phyloP scores from a whole-genome alignment of 129 eudicot species.

The Artemisia annua region DNA sequence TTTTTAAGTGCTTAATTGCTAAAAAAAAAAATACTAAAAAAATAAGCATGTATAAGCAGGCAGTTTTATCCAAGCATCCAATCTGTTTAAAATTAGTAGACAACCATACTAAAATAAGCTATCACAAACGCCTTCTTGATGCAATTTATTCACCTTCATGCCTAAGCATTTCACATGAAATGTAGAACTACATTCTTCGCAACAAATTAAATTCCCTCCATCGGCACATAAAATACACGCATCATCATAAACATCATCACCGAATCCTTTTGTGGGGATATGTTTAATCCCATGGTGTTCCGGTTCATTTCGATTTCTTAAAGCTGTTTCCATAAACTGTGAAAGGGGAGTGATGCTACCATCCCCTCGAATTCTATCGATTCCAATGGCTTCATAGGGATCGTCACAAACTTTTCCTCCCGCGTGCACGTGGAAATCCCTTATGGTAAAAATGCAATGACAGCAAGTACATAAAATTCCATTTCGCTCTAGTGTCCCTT shows the following conservation, averaged over 20 bases:
- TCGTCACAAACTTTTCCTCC: constrained; percentile 21
- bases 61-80: too few relatives aligned
- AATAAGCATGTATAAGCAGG: too few relatives aligned
- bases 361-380: constrained; percentile 20
- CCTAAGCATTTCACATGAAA: constrained; percentile 54
- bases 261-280: constrained; percentile 6
- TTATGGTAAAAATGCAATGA: constrained; percentile 18
- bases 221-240: constrained; percentile 70
- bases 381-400: constrained; percentile 41
- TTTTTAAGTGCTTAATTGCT: too few relatives aligned
- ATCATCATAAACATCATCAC: constrained; percentile 49
- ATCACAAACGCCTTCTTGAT: too few relatives aligned
- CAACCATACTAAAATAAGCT: too few relatives aligned
- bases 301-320: constrained; percentile 34
- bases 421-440: constrained; percentile 40
- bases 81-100: too few relatives aligned
- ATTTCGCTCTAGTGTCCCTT: constrained; percentile 38
- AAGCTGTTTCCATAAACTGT: constrained; percentile 44
- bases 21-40: too few relatives aligned
- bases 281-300: constrained; percentile 26
- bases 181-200: constrained; percentile 65
- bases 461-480: constrained; percentile 66
- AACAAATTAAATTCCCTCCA: constrained; percentile 71
- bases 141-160: constrained; percentile 43
- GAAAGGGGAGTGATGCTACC: constrained; percentile 29